Base-by-base conservation (phyloP, 805 yeast species). In the Maudiozyma turicensis region DNA sequence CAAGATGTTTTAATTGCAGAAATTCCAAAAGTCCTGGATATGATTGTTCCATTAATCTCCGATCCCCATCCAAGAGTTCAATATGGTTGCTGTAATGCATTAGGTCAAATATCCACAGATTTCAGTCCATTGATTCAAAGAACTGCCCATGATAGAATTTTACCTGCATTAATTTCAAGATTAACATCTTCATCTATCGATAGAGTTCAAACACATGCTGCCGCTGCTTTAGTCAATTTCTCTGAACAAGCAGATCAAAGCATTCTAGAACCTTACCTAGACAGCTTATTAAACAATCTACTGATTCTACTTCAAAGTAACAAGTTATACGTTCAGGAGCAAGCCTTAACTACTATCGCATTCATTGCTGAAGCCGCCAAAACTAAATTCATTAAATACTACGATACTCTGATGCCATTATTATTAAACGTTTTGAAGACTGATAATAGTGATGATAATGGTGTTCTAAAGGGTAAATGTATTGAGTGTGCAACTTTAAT, bases 331-430 rank as follows among this genome's bases (percentile, higher is more conserved):
- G 96, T 93, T 43, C 98, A 93, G 70, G 99, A 93, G 64, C 99
- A 93, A 71, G 97, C 90, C 13, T 75, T 93, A 50, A 90, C 98
- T 9, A 93, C 98, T 0, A 90, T 93, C 66, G 96, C 98, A 20
- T 86, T 90, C 56, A 90, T 91, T 55, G 99, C 99, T 2, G 98
- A 91, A 68, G 95, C 96, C 13, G 96, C 98, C 3, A 88, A 88
- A 67, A 76, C 76, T 53, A 85, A 84, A 61, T 93, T 93, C 64
- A 75, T 81, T 58, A 91, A 90, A 69, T 93, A 93, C 65, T 93
- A 90, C 65, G 96, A 89, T 64, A 85, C 96, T 1, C 75, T 93
- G 65, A 91, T 93, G 95, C 96, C 96, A 14, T 70, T 88, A 55
- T 72, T 91, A 52, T 71, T 89, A 50, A 80, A 84, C 53, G 95